Evolutionary conservation across 2,329 filamentous ascomycete species (phyloP).

Genomic region (Pseudonectria buxi): DNA sequence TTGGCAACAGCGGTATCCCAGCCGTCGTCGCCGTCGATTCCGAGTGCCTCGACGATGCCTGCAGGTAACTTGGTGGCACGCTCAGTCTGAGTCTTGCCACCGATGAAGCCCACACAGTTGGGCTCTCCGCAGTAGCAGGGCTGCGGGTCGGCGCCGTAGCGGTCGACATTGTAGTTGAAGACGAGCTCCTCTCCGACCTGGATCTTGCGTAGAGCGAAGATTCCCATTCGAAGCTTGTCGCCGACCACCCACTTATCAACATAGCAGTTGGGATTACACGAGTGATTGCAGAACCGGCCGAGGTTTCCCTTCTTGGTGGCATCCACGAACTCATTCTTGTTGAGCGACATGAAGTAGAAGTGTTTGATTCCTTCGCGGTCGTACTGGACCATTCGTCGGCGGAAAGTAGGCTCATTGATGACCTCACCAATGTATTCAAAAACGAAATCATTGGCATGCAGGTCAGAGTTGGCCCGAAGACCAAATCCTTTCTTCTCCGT

Average conservation of each 20-base stretch:
- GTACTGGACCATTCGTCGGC: slow-evolving; percentile 85
- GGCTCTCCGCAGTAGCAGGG: slow-evolving; percentile 93
- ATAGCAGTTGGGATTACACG: slow-evolving; percentile 97
- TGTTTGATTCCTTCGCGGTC: slow-evolving; percentile 96
- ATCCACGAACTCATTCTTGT: slow-evolving; percentile 93
- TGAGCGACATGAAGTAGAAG: slow-evolving; percentile 99
- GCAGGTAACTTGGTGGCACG: slow-evolving; percentile 85
- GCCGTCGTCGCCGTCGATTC: slow-evolving; percentile 84
- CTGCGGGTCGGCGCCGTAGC: slow-evolving; percentile 93
- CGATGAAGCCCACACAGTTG: slow-evolving; percentile 94
- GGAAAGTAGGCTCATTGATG: slow-evolving; percentile 86
- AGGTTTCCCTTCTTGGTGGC: slow-evolving; percentile 95
- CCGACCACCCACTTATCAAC: slow-evolving; percentile 99
- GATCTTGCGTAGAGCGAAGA: slow-evolving; percentile 83
- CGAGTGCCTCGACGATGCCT: slow-evolving; percentile 87
- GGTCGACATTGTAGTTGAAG: slow-evolving; percentile 99
- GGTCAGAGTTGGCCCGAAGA: slow-evolving; percentile 69
- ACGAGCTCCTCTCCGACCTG: slow-evolving; percentile 88
- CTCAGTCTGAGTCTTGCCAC: slow-evolving; percentile 95
- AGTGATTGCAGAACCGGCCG: slow-evolving; percentile 97
- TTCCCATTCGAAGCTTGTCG: slow-evolving; percentile 96
- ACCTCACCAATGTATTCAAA: slow-evolving; percentile 99
- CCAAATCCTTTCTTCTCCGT: slow-evolving; percentile 98
- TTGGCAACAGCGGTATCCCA: slow-evolving; percentile 90
- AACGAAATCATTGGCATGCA: slow-evolving; percentile 83